A percentile compares a stretch with the other conserved stretches of the same genome.
These are phyloP conservation scores for Xylaria sp. DNA, from an alignment of 2,329 filamentous ascomycete species.

Conservation along the genomic window DNA sequence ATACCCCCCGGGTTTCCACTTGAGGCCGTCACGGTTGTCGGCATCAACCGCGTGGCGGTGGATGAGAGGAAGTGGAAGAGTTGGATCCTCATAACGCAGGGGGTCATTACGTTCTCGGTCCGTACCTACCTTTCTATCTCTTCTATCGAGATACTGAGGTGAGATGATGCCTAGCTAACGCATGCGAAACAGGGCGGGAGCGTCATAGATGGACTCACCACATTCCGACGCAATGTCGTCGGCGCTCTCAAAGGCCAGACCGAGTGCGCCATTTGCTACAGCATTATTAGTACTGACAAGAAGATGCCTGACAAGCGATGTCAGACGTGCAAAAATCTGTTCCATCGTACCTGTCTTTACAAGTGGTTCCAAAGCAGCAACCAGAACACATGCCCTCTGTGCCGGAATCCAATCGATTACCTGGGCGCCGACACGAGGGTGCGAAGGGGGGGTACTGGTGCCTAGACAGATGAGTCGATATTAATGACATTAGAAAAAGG, in stretches of 20 bases:
- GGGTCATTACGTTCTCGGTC: constrained; percentile 89
- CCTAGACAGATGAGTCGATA: constrained; percentile 15
- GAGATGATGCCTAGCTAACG: constrained; percentile 28
- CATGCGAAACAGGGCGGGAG: constrained; percentile 72
- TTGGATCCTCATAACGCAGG: constrained; percentile 89
- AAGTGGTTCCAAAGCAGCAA: constrained; percentile 98
- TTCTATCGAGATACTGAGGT: background rate
- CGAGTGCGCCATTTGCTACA: constrained; percentile 98
- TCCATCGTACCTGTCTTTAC: constrained; percentile 90
- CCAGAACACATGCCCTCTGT: constrained; percentile 90
- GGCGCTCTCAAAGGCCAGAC: constrained; percentile 91
- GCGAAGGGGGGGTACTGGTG: constrained; percentile 37
- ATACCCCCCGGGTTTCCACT: constrained; percentile 87
- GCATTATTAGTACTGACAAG: constrained; percentile 88
- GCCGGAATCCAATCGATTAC: constrained; percentile 85
- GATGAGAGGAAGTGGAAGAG: constrained; percentile 92
- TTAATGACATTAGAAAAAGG: background rate
- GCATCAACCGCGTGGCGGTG: constrained; percentile 85
- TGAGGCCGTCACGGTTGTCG: constrained; percentile 78
- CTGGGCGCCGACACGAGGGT: constrained; percentile 48
- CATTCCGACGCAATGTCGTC: constrained; percentile 87
- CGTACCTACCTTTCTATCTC: constrained; percentile 40
- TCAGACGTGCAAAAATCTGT: constrained; percentile 91
- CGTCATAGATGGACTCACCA: constrained; percentile 85
- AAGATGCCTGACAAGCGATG: constrained; percentile 93